Evolutionary conservation across 2,329 filamentous ascomycete genomes (phyloP).

Genomic region (Penicillium hesseltinei): DNA sequence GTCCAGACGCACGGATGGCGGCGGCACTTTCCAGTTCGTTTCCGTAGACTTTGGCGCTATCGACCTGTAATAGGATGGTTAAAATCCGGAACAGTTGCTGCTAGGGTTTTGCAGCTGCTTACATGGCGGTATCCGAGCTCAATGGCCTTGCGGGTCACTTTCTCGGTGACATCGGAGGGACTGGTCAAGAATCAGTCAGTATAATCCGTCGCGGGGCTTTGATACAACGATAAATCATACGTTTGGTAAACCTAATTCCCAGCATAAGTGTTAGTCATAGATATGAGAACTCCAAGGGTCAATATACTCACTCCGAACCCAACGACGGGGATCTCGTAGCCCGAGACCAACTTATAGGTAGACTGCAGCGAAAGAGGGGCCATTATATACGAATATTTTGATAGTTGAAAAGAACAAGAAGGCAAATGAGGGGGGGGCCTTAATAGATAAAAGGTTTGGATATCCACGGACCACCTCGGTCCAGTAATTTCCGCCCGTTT

Average conservation of each 20-base stretch:
- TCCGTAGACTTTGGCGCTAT: constrained; percentile 57
- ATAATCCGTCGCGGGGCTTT: neutral
- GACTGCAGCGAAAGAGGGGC: constrained; percentile 31
- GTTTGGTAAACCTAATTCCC: constrained; percentile 40
- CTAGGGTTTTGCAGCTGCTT: constrained; percentile 13
- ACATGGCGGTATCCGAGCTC: constrained; percentile 58
- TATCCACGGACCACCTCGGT: constrained; percentile 15
- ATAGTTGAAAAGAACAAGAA: neutral
- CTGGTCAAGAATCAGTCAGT: constrained; percentile 32
- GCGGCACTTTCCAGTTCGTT: constrained; percentile 57
- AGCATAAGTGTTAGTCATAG: constrained; percentile 9
- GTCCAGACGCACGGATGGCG: constrained; percentile 52
- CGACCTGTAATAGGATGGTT: constrained; percentile 42
- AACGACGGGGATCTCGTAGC: constrained; percentile 41
- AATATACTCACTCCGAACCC: constrained; percentile 42
- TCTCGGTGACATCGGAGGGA: constrained; percentile 57
- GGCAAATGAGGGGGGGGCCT: neutral
- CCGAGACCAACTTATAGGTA: constrained; percentile 41
- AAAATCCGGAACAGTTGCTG: neutral
- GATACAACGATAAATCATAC: constrained; percentile 23
- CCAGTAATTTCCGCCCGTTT: constrained; percentile 14
- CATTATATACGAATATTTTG: constrained; percentile 20
- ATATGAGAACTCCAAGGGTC: neutral
- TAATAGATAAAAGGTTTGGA: neutral
- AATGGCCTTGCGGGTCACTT: constrained; percentile 57